Evolutionary conservation across 2,329 filamentous ascomycete genomes (phyloP).

Genomic region (Scopulariopsis brevicaulis): DNA sequence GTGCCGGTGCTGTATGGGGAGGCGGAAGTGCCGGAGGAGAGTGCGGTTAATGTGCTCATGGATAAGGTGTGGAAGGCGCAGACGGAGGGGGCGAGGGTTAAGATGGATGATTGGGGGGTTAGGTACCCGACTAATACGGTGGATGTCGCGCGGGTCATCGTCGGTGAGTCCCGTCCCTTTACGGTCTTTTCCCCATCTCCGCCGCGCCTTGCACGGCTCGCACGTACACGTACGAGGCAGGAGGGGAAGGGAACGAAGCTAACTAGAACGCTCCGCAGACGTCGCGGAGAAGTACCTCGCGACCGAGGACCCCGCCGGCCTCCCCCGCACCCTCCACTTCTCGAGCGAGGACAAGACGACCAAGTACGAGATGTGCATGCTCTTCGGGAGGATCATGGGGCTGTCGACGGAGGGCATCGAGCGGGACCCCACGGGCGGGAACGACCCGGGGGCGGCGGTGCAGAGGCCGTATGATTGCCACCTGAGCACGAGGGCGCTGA

Average conservation of each 20-base stretch:
- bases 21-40: slow-evolving; percentile 60
- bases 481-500: slow-evolving; percentile 63
- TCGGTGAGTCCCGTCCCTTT: slow-evolving; percentile 31
- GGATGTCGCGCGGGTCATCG: slow-evolving; percentile 70
- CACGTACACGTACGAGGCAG: background rate
- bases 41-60: slow-evolving; percentile 72
- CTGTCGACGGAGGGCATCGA: slow-evolving; percentile 57
- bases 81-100: slow-evolving; percentile 46
- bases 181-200: slow-evolving; percentile 5
- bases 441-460: slow-evolving; percentile 59
- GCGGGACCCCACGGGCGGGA: slow-evolving; percentile 53
- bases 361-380: slow-evolving; percentile 79
- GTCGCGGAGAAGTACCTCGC: slow-evolving; percentile 58
- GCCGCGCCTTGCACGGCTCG: background rate
- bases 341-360: slow-evolving; percentile 78
- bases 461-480: slow-evolving; percentile 83
- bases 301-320: slow-evolving; percentile 29
- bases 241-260: background rate
- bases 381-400: slow-evolving; percentile 70
- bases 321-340: slow-evolving; percentile 72
- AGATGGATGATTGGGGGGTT: slow-evolving; percentile 79
- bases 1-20: slow-evolving; percentile 79
- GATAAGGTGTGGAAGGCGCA: slow-evolving; percentile 67
- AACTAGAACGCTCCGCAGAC: slow-evolving; percentile 31
- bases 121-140: slow-evolving; percentile 84